phyloP scores from a whole-genome alignment of 345 rosid species.

The Murraya koenigii region DNA sequence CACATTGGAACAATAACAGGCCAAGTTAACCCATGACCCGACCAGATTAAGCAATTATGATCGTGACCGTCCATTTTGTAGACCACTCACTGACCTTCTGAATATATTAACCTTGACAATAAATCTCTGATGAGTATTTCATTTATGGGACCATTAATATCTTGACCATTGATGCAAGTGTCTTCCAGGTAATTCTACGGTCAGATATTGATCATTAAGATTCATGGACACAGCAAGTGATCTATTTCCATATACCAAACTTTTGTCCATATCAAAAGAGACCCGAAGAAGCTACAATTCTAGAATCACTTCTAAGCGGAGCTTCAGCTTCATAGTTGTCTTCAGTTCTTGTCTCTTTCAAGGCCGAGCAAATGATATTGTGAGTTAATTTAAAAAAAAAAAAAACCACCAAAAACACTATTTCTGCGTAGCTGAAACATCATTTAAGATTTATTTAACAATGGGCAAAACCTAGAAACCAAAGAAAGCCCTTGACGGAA shows the following conservation, averaged over 20 bases:
- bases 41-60: background rate
- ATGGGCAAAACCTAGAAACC: constrained; percentile 51
- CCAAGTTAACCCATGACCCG: background rate
- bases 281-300: constrained; percentile 4
- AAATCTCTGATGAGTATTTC: background rate
- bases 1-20: background rate
- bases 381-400: constrained; percentile 3
- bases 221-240: background rate
- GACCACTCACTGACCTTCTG: background rate
- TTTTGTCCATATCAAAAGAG: constrained; percentile 1
- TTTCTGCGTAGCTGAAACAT: constrained; percentile 1
- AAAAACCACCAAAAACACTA: background rate
- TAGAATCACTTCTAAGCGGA: background rate
- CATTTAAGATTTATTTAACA: constrained; percentile 7
- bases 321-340: constrained; percentile 3
- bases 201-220: background rate
- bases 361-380: background rate
- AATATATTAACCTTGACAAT: background rate
- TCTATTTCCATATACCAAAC: background rate
- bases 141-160: constrained; percentile 19
- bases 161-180: constrained; percentile 8
- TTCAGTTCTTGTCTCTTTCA: constrained; percentile 7
- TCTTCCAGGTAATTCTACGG: constrained; percentile 20
- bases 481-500: constrained; percentile 33
- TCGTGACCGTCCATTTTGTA: background rate